Percentiles rank a stretch among this genome's conserved stretches.
These are phyloP conservation scores for Eucalyptus cladocalyx DNA, from an alignment of 345 rosid species.

Conservation along the genomic window DNA sequence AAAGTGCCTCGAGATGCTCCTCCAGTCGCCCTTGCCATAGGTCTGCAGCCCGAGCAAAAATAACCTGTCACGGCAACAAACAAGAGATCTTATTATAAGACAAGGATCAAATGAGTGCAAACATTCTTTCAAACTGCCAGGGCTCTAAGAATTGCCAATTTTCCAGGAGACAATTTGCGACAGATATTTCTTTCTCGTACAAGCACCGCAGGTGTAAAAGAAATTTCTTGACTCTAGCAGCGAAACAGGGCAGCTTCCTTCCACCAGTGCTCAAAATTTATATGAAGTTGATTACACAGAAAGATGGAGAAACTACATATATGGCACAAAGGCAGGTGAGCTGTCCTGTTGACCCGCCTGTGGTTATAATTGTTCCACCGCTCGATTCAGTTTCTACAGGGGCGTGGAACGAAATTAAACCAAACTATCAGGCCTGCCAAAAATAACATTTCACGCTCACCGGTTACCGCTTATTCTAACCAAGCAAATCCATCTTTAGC, in stretches of 20 bases:
- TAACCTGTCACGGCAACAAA: slow-evolving; percentile 19
- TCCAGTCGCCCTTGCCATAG: slow-evolving; percentile 85
- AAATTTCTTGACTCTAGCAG: not conserved
- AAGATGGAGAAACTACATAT: not conserved
- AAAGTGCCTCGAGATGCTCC: slow-evolving; percentile 77
- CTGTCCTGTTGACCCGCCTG: not conserved
- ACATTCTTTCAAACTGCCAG: not conserved
- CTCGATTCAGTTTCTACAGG: not conserved
- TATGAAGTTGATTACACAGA: not conserved
- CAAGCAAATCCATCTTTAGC: not conserved
- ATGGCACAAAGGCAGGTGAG: not conserved
- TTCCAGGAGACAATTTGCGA: not conserved
- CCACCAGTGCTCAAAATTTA: not conserved
- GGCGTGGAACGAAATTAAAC: not conserved
- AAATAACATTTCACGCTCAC: not conserved
- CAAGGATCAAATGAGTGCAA: not conserved
- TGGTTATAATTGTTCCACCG: not conserved
- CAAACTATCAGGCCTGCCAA: not conserved
- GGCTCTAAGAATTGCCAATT: not conserved
- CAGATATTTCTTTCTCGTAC: not conserved
- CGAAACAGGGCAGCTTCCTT: not conserved
- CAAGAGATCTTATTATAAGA: not conserved
- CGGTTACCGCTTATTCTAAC: not conserved
- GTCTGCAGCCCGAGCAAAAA: slow-evolving; percentile 52
- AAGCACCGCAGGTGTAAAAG: not conserved